Evolutionary conservation across 768 basidiomycete species (phyloP).

Genomic region (Podaxis sp.): DNA sequence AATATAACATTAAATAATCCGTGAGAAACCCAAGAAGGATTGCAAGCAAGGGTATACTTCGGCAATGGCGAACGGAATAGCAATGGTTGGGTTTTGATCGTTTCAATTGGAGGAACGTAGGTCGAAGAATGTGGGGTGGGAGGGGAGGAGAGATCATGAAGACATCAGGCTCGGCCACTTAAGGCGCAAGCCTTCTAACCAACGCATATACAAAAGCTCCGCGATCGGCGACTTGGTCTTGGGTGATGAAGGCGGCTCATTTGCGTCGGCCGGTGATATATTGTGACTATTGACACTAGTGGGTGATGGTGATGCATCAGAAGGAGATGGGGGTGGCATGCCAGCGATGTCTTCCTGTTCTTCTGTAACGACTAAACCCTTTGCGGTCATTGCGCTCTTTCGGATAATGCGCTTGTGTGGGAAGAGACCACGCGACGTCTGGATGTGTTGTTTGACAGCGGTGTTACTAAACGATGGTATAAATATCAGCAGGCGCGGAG

Average conservation of each 20-base stretch:
- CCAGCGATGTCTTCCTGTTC: constrained; percentile 70
- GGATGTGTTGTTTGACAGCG: constrained; percentile 78
- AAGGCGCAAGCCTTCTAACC: constrained; percentile 88
- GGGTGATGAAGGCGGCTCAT: constrained; percentile 38
- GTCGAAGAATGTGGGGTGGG: neutral
- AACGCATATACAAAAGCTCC: constrained; percentile 95
- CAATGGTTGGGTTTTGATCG: neutral
- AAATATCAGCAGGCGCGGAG: constrained; percentile 12
- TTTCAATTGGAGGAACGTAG: neutral
- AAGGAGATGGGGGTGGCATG: constrained; percentile 36
- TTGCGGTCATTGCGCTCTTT: constrained; percentile 82
- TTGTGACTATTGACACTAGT: constrained; percentile 3
- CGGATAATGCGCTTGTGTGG: constrained; percentile 78
- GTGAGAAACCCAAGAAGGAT: neutral
- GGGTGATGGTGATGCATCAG: constrained; percentile 22
- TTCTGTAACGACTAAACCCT: constrained; percentile 82
- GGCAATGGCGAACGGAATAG: constrained; percentile 5
- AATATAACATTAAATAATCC: constrained; percentile 3
- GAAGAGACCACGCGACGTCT: constrained; percentile 78
- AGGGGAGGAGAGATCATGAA: constrained; percentile 10
- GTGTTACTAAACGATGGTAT: constrained; percentile 52
- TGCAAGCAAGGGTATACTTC: constrained; percentile 1
- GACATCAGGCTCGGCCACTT: constrained; percentile 82
- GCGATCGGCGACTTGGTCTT: constrained; percentile 85
- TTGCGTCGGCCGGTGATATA: constrained; percentile 35